These are phyloP conservation scores for Didymella glomerata DNA, from an alignment of 2,329 filamentous ascomycete genomes.

Conservation along the genomic window DNA sequence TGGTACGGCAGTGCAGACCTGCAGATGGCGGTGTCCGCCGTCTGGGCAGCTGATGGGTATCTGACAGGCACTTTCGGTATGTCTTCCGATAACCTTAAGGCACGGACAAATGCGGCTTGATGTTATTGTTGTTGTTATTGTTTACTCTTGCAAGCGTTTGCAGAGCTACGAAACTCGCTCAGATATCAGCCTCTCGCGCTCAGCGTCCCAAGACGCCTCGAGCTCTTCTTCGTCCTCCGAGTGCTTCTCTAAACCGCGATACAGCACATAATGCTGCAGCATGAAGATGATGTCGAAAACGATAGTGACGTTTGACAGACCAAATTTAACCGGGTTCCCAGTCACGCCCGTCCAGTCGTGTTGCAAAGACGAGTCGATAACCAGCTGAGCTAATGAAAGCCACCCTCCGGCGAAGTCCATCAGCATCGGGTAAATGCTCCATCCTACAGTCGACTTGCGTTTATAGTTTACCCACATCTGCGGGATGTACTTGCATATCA, in stretches of 20 bases:
- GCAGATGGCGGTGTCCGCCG: background rate
- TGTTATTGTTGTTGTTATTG: background rate
- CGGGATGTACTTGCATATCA: slow-evolving; percentile 91
- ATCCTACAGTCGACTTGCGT: slow-evolving; percentile 84
- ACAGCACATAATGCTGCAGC: slow-evolving; percentile 85
- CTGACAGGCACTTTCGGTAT: slow-evolving; percentile 1
- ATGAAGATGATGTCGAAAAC: slow-evolving; percentile 89
- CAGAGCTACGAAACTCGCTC: slow-evolving; percentile 18
- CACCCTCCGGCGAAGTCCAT: slow-evolving; percentile 84
- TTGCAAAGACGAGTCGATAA: slow-evolving; percentile 84
- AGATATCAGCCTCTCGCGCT: slow-evolving; percentile 37
- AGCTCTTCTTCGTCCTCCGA: slow-evolving; percentile 40
- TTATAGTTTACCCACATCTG: slow-evolving; percentile 75
- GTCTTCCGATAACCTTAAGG: background rate
- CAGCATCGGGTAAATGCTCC: slow-evolving; percentile 85
- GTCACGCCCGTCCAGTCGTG: slow-evolving; percentile 89
- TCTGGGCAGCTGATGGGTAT: background rate
- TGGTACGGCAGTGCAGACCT: slow-evolving; percentile 3
- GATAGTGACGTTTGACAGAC: slow-evolving; percentile 84
- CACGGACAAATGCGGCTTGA: background rate
- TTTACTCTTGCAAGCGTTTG: background rate
- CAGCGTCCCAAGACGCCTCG: slow-evolving; percentile 24
- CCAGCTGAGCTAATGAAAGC: slow-evolving; percentile 80
- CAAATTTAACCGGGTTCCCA: slow-evolving; percentile 91
- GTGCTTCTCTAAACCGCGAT: slow-evolving; percentile 54